Conservation (phyloP, 2,329 filamentous ascomycete genomes). For the Monilinia polystroma region DNA sequence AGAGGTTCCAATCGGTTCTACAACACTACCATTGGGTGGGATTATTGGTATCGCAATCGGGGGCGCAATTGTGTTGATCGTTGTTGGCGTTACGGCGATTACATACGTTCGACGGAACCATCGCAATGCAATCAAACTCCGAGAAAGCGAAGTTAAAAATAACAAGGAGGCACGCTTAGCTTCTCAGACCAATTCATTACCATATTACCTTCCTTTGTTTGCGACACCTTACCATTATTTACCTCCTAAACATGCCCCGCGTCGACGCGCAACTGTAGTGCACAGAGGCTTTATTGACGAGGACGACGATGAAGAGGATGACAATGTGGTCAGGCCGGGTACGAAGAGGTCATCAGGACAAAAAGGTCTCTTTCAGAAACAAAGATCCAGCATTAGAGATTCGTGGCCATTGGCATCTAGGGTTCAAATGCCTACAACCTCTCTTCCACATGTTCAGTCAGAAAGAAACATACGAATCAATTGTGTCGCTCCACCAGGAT, state of each 20-base stretch:
- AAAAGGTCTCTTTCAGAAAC: constrained; percentile 27
- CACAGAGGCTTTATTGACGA: constrained; percentile 10
- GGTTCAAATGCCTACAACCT: constrained; percentile 23
- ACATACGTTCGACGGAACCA: constrained; percentile 1
- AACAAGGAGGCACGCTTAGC: neutral
- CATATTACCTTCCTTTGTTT: constrained; percentile 6
- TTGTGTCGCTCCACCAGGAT: constrained; percentile 35
- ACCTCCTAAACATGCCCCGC: neutral
- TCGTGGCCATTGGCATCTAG: constrained; percentile 36
- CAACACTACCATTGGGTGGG: neutral
- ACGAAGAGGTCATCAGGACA: constrained; percentile 26
- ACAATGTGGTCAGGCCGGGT: constrained; percentile 16
- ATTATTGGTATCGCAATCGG: constrained; percentile 20
- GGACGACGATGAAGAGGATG: constrained; percentile 19
- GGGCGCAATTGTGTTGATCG: neutral
- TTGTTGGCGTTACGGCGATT: constrained; percentile 1
- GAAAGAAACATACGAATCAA: constrained; percentile 31
- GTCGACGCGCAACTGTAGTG: neutral
- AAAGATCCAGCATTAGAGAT: constrained; percentile 32
- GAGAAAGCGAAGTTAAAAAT: neutral
- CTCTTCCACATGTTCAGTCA: constrained; percentile 23
- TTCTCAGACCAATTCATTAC: neutral
- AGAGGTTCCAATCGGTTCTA: constrained; percentile 1
- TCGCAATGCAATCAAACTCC: neutral
- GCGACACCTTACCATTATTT: constrained; percentile 17